Evolutionary conservation across 192 early-diverging fungal genomes (phyloP).

Genomic region (Coemansia biformis): DNA sequence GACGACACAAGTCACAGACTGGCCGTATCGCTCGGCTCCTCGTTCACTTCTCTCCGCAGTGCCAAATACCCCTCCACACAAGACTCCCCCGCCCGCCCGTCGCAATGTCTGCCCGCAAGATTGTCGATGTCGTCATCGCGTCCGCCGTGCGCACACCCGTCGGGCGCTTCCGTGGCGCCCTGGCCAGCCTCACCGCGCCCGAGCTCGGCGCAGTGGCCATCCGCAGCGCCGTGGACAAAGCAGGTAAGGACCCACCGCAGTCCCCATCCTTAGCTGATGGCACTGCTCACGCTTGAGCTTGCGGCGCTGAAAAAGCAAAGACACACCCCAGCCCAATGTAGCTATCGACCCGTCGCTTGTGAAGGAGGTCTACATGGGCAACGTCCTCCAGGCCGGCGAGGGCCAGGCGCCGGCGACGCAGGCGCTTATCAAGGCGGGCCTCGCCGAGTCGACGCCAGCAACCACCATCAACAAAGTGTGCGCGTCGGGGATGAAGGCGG

Average conservation of each 20-base stretch:
- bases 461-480: conserved; percentile 99
- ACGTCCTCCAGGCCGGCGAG: conserved; percentile 81
- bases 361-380: conserved; percentile 94
- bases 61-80: too few relatives aligned
- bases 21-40: too few relatives aligned
- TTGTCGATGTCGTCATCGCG: conserved; percentile 47
- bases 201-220: conserved; percentile 84
- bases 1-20: too few relatives aligned
- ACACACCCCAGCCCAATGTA: not conserved
- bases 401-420: conserved; percentile 95
- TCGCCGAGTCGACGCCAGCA: conserved; percentile 74
- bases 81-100: not conserved
- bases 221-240: conserved; percentile 74
- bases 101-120: conserved; percentile 34
- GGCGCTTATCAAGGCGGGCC: conserved; percentile 76
- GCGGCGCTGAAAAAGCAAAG: conserved; percentile 1
- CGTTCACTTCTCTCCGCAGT: too few relatives aligned
- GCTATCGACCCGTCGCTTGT: conserved; percentile 71
- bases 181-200: conserved; percentile 75
- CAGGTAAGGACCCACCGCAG: conserved; percentile 62
- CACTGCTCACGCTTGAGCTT: not conserved
- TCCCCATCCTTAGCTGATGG: not conserved
- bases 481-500: conserved; percentile 96
- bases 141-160: conserved; percentile 83
- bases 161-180: conserved; percentile 82